These are phyloP conservation scores for Anisodus acutangulus DNA, from an alignment of 257 asterid species.

Conservation along the genomic window DNA sequence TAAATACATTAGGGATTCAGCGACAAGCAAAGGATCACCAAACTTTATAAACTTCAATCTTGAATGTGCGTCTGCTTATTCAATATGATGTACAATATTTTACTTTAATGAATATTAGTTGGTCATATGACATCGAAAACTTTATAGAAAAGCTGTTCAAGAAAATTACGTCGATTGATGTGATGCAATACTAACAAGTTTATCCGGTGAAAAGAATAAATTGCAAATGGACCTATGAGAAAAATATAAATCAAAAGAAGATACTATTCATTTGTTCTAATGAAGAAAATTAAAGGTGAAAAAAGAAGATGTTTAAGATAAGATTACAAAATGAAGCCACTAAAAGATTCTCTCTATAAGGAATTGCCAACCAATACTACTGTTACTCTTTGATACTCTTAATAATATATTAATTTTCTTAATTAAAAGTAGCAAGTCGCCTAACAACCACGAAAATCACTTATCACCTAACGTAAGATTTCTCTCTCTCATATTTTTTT, in stretches of 20 bases:
- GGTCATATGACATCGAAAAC: slow-evolving; percentile 2
- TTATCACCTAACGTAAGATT: neutral
- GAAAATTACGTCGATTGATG: slow-evolving; percentile 6
- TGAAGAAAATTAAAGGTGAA: slow-evolving; percentile 1
- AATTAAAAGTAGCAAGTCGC: neutral
- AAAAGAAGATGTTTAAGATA: slow-evolving; percentile 13
- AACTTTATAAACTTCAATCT: too few relatives aligned
- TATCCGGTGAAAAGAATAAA: slow-evolving; percentile 23
- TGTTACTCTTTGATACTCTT: neutral
- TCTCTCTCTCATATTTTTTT: neutral
- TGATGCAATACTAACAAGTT: slow-evolving; percentile 3
- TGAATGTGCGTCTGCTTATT: too few relatives aligned
- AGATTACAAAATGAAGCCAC: slow-evolving; percentile 25
- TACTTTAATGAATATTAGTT: neutral
- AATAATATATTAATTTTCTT: neutral
- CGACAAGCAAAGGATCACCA: too few relatives aligned
- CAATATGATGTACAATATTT: neutral
- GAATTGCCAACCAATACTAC: slow-evolving; percentile 1
- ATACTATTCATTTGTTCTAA: slow-evolving; percentile 19
- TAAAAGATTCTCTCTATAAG: slow-evolving; percentile 24
- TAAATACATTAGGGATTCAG: too few relatives aligned
- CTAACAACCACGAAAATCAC: slow-evolving; percentile 16
- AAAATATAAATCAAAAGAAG: neutral
- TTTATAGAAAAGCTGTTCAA: neutral
- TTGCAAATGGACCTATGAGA: neutral